Evolutionary conservation across 495 filamentous ascomycete genomes (phyloP).

Genomic region (Xylaria bambusicola): DNA sequence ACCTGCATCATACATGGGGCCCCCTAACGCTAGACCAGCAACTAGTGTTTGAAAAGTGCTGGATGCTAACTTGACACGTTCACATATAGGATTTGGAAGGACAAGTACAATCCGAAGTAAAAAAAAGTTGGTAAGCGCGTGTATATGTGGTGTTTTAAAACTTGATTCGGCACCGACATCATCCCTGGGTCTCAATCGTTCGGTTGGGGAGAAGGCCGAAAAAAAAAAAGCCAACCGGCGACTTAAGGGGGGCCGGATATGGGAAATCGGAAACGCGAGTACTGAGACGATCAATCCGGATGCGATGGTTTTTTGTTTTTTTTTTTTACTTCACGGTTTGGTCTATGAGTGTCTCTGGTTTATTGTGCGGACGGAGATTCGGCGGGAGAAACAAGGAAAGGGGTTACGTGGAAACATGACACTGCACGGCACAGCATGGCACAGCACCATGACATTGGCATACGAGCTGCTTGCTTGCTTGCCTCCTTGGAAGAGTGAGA

Average conservation of each 20-base stretch:
- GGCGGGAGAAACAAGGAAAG: too few relatives aligned
- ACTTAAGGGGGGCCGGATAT: neutral
- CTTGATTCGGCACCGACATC: neutral
- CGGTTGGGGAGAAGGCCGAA: too few relatives aligned
- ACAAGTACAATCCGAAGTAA: constrained; percentile 73
- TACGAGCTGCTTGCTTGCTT: constrained; percentile 3
- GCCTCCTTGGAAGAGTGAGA: neutral
- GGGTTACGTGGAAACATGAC: neutral
- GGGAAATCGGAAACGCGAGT: too few relatives aligned
- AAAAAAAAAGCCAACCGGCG: neutral
- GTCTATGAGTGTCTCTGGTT: too few relatives aligned
- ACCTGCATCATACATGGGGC: too few relatives aligned
- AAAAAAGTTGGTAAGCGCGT: too few relatives aligned
- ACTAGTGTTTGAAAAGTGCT: constrained; percentile 15
- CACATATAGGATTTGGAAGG: constrained; percentile 85
- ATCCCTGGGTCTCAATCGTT: constrained; percentile 2
- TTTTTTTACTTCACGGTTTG: too few relatives aligned
- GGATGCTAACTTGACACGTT: constrained; percentile 26
- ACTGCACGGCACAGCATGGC: too few relatives aligned
- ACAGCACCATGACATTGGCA: too few relatives aligned
- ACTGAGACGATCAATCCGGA: neutral
- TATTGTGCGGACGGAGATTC: too few relatives aligned
- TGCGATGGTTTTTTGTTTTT: too few relatives aligned
- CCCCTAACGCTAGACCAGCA: constrained; percentile 10
- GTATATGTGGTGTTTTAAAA: too few relatives aligned